Evolutionary conservation across 1,284 basidiomycete species (phyloP), one percentile per base, ranked within the genome.

Genomic region (Erythrobasidium hasegawianum): DNA sequence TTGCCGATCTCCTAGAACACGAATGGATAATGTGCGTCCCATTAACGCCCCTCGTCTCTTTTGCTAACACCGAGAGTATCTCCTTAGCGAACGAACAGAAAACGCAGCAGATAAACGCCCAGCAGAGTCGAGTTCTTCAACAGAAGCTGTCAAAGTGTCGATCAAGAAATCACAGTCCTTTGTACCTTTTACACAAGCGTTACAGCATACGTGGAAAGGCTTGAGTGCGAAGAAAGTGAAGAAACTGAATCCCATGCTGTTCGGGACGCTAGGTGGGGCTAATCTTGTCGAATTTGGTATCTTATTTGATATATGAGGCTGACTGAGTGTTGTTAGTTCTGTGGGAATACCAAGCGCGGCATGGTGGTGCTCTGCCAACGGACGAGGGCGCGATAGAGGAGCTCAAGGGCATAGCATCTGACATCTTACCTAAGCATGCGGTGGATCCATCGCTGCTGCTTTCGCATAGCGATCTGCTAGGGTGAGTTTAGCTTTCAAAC

Each of bases 1-100:
- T 97, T 76, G 89, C 90, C 68, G 94, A 98, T 76, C 82, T 98
- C 54, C 82, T 93, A 64, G 81, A 83, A 49, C 91, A 95, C 75
- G 86, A 90, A 71, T 94, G 88, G 76, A 84, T 96, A 69, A 81
- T 85, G 92, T 91, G 79, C 81, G 86, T 79, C 59, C n/a, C 49
- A 13, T 11, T 53, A n/a, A n/a, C n/a, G n/a, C n/a, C n/a, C n/a
- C n/a, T n/a, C n/a, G n/a, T n/a, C n/a, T n/a, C n/a, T n/a, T n/a
- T n/a, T n/a, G n/a, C n/a, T n/a, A n/a, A n/a, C n/a, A n/a, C n/a
- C n/a, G n/a, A n/a, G n/a, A n/a, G n/a, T n/a, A n/a, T n/a, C n/a
- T n/a, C 26, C 8, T 8, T 29, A 65, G 62, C 20, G 62, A 65
- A 27, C 57, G 50, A 45, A 45, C 85, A 68, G 82, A 84, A 58